Conservation (phyloP, 2,329 filamentous ascomycete genomes). For the Pseudocercospora musae region DNA sequence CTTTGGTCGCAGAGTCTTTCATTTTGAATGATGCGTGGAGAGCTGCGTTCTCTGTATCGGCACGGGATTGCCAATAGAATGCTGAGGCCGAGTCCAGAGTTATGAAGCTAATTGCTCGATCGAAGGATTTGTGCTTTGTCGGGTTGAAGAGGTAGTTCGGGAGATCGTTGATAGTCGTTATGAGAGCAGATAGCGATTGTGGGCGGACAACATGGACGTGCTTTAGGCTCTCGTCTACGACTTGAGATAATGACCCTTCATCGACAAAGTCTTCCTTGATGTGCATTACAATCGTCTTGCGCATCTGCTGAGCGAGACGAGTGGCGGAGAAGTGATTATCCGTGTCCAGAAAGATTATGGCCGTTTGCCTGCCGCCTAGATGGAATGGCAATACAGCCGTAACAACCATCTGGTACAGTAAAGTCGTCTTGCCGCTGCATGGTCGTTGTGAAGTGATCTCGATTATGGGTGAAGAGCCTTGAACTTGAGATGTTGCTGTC, state of each 20-base stretch:
- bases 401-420: slow-evolving; percentile 56
- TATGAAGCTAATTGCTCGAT: slow-evolving; percentile 49
- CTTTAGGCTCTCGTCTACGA: slow-evolving; percentile 43
- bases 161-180: slow-evolving; percentile 49
- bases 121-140: slow-evolving; percentile 44
- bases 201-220: slow-evolving; percentile 61
- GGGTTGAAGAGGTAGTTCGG: slow-evolving; percentile 50
- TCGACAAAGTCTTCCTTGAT: slow-evolving; percentile 3
- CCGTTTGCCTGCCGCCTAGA: slow-evolving; percentile 46
- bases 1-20: neutral
- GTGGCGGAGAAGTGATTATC: slow-evolving; percentile 53
- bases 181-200: slow-evolving; percentile 48
- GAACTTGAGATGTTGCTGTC: slow-evolving; percentile 9
- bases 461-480: slow-evolving; percentile 41
- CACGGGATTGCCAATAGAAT: slow-evolving; percentile 55
- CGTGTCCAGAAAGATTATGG: slow-evolving; percentile 56
- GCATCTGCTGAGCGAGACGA: slow-evolving; percentile 44
- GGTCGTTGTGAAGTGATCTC: slow-evolving; percentile 54
- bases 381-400: slow-evolving; percentile 49
- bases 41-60: slow-evolving; percentile 37
- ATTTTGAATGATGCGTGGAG: slow-evolving; percentile 12
- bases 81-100: slow-evolving; percentile 54
- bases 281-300: slow-evolving; percentile 1
- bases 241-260: slow-evolving; percentile 5
- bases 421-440: slow-evolving; percentile 56